These are phyloP conservation scores for Tetrahymena borealis DNA, from an alignment of 73 alveolate species.

Conservation along the genomic window DNA sequence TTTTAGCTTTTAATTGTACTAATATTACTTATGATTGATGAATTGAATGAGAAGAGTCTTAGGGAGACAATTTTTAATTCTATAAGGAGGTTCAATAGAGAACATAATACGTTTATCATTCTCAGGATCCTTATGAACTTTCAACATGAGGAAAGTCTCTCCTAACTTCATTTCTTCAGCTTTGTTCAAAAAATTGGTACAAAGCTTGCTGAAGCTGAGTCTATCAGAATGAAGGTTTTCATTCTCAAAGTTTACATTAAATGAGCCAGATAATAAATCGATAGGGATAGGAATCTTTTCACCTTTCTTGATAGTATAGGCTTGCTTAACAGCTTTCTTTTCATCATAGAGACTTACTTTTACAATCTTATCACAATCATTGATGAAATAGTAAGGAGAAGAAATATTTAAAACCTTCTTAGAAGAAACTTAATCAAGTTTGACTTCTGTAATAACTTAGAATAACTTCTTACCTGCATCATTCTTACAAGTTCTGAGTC, in stretches of 20 bases:
- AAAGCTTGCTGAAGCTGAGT: not conserved
- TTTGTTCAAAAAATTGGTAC: not conserved
- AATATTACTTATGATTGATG: not conserved
- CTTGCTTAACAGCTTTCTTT: not conserved
- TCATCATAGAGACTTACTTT: not conserved
- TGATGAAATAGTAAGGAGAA: not conserved
- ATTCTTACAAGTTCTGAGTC: not conserved
- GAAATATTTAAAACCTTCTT: not conserved
- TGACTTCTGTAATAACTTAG: not conserved
- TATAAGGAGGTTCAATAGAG: not conserved
- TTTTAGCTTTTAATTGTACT: not conserved
- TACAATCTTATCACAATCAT: not conserved
- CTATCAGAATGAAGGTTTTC: not conserved
- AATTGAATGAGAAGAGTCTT: not conserved
- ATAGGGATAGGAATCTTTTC: not conserved
- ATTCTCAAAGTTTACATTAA: not conserved
- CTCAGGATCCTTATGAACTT: not conserved
- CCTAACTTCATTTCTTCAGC: not conserved
- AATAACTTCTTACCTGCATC: not conserved
- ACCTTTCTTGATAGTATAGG: not conserved
- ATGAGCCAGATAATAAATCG: not conserved
- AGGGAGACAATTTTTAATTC: not conserved
- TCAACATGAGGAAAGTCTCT: not conserved
- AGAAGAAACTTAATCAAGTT: not conserved
- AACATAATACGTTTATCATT: not conserved